Evolutionary conservation across 2,329 filamentous ascomycete species (phyloP).

Genomic region (Sarocladiaceae sp.): DNA sequence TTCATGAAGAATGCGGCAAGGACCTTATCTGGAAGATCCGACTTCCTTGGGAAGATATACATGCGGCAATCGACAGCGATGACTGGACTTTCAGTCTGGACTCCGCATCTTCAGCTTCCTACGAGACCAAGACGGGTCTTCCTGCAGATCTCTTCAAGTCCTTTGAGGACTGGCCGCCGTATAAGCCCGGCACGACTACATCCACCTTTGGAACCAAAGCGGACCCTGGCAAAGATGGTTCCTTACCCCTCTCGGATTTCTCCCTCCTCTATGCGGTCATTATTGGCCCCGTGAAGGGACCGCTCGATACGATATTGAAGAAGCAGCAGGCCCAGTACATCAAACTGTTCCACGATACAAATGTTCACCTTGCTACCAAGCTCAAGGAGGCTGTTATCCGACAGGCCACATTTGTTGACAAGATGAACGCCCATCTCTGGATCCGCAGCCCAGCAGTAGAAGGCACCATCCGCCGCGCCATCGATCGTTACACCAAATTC

Average conservation of each 20-base stretch:
- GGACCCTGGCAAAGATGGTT: background rate
- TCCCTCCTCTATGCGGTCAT: background rate
- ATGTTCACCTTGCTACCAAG: conserved; percentile 7
- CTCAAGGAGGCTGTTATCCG: conserved; percentile 27
- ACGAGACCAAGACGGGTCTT: background rate
- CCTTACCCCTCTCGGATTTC: background rate
- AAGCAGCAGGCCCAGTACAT: background rate
- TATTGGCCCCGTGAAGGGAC: background rate
- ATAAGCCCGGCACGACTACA: background rate
- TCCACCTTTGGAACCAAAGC: background rate
- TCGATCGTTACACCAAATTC: conserved; percentile 32
- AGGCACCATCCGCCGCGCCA: conserved; percentile 27
- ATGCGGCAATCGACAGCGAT: conserved; percentile 12
- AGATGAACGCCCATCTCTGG: conserved; percentile 34
- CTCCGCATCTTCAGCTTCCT: background rate
- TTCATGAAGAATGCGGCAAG: conserved; percentile 12
- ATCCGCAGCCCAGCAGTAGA: conserved; percentile 27
- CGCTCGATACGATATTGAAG: background rate
- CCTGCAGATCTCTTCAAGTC: conserved; percentile 10
- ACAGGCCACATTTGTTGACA: conserved; percentile 31
- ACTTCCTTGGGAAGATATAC: conserved; percentile 17
- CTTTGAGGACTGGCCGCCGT: conserved; percentile 10
- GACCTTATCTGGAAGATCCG: conserved; percentile 13
- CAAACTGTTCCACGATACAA: background rate
- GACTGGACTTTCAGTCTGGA: conserved; percentile 13